These are phyloP conservation scores for Colletotrichum lentis DNA, from an alignment of 2,329 filamentous ascomycete species.

Conservation along the genomic window DNA sequence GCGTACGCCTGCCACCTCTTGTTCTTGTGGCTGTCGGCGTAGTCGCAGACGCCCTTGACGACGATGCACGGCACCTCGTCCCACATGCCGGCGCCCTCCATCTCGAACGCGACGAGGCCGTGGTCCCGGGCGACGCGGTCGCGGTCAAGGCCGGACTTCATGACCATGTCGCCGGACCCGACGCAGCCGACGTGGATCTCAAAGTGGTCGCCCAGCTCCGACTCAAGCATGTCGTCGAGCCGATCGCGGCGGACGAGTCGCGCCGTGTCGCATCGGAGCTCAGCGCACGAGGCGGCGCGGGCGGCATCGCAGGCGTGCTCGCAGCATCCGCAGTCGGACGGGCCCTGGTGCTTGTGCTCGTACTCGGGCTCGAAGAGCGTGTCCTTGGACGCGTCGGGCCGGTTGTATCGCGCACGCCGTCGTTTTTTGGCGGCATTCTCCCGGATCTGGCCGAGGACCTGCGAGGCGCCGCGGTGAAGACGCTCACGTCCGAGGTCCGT, in stretches of 20 bases:
- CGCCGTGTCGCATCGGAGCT: slow-evolving; percentile 42
- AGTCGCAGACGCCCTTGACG: slow-evolving; percentile 52
- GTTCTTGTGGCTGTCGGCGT: slow-evolving; percentile 52
- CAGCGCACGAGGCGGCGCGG: slow-evolving; percentile 37
- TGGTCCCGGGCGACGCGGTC: slow-evolving; percentile 45
- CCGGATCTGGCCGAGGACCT: not conserved
- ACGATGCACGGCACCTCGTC: slow-evolving; percentile 44
- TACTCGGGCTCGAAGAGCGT: slow-evolving; percentile 45
- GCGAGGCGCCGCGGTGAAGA: slow-evolving; percentile 22
- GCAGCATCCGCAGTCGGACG: not conserved
- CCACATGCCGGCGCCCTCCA: slow-evolving; percentile 48
- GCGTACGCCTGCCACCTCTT: slow-evolving; percentile 52
- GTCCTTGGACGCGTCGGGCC: slow-evolving; percentile 45
- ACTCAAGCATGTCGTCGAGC: not conserved
- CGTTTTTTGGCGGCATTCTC: not conserved
- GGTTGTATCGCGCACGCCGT: slow-evolving; percentile 38
- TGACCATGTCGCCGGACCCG: slow-evolving; percentile 50
- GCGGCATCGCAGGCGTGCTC: slow-evolving; percentile 40
- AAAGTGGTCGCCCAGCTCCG: not conserved
- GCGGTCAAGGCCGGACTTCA: slow-evolving; percentile 48
- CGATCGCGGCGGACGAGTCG: not conserved
- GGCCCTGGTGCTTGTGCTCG: slow-evolving; percentile 45
- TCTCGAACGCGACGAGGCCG: slow-evolving; percentile 46
- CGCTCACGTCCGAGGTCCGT: slow-evolving; percentile 32
- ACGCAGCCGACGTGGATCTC: slow-evolving; percentile 48